Evolutionary conservation across 164 flowering plant species (phyloP), one percentile per base, ranked within the genome.

Genomic region (Amborella trichopoda): DNA sequence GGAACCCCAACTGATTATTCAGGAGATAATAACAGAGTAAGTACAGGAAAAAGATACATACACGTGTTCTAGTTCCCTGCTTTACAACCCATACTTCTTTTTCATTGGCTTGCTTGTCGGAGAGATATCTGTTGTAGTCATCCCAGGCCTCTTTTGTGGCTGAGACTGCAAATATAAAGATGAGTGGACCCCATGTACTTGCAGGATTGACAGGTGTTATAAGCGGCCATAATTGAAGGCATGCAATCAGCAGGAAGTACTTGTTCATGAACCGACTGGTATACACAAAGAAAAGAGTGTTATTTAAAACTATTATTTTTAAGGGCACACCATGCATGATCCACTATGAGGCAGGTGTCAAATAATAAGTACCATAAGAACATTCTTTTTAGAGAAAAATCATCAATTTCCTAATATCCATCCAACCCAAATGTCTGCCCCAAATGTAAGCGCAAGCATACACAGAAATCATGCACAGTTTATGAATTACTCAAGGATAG

Each of bases 161-260:
- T 12, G 99, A 91, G 55, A 91, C 95, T 20, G 96, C 82, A 84
- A 91, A 91, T 62, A 91, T 91, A 51, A 91, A 87, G 17, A 91
- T 78, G 45, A 91, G 88, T 3, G 99, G 99, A 32, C 99, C 99
- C 99, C 99, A 91, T 17, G 99, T 87, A 59, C 95, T 91, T 48
- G 95, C 99, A 64, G 99, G 99, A 73, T 84, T 91, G 38, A 91
- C 99, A 14, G 99, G 99, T 57, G 99, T 91, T 26, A 91, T 91
- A 37, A 91, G 96, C n/a, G 99, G 58, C 99, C 99, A 91, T n/a
- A 91, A 73, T 68, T 91, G 99, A 60, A 91, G 96, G 74, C 99
- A 91, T 18, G 96, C 99, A 60, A 91, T 91, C 78, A 91, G 63
- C 71, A 91, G 68, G 68, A 91, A 91, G 59, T 91, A 91, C 70